Base-by-base conservation (phyloP, 371 early-diverging fungal genomes). In the Rhizopus stolonifer region DNA sequence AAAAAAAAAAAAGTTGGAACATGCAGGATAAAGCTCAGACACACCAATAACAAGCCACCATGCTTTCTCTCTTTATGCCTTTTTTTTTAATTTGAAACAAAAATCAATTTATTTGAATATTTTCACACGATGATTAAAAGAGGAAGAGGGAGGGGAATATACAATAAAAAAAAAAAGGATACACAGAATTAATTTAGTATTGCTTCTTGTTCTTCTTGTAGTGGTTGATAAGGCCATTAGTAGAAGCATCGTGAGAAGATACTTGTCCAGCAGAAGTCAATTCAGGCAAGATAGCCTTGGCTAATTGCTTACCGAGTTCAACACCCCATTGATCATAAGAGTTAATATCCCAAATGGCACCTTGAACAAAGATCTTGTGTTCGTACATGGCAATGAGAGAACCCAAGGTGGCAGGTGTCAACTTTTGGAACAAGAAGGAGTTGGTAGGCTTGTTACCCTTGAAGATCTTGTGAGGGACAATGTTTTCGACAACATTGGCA, bases 341-440 rank as follows among this genome's bases (percentile, higher is more conserved):
- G 85, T 99, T 99, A 75, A 99, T 94, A 62, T 91, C 84, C 98
- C 97, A 99, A 59, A 96, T 89, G 43, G 91, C 85, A 50, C 99
- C 99, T 77, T 98, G 99, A 19, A 94, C 91, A 71, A 98, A 99
- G 70, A 99, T 99, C 88, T 99, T 99, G 86, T 99, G 99, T 81
- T 99, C 99, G 65, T 99, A 99, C 72, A 96, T 67, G 38, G 99
- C 95, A 69, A 99, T 89, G 56, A 99, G 72, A 6, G 90, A 82
- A 44, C 99, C 99, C 14, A 99, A 83, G 4, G 90, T 91, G 31
- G 83, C 84, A n/a, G 99, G 99, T 17, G 90, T 92, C 56, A 97
- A 71, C 70, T 89, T 88, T 60, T 94, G 86, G 83, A 95, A 92
- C 67, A 95, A 56, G 67, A 99, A 87, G 47, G 93, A 92, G 80